Evolutionary conservation across 257 asterid genomes (phyloP).

Genomic region (Misopates orontium): DNA sequence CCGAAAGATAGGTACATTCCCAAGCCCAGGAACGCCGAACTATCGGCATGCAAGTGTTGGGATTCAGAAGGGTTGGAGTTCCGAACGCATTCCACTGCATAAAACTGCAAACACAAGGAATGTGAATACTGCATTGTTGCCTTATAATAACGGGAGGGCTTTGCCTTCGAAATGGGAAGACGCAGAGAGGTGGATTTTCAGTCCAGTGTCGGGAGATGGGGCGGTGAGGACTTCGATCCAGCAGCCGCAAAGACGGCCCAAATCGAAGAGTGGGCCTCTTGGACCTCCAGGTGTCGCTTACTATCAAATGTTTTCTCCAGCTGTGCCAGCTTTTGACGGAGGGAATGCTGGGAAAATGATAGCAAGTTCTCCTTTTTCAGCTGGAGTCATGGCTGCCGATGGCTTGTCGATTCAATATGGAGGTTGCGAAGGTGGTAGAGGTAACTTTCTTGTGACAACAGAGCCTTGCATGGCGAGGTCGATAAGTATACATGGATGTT

Average conservation of each 20-base stretch:
- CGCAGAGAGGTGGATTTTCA: constrained; percentile 98
- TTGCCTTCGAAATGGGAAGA: constrained; percentile 99
- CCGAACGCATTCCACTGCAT: constrained; percentile 81
- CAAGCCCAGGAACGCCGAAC: constrained; percentile 91
- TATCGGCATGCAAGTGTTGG: constrained; percentile 63
- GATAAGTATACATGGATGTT: constrained; percentile 82
- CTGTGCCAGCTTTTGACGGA: constrained; percentile 50
- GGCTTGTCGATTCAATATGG: constrained; percentile 53
- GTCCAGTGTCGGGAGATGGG: constrained; percentile 81
- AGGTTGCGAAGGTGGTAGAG: constrained; percentile 45
- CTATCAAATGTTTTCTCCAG: constrained; percentile 80
- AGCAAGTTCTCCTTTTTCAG: constrained; percentile 66
- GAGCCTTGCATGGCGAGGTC: constrained; percentile 93
- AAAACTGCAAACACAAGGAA: constrained; percentile 47
- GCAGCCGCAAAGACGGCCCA: constrained; percentile 76
- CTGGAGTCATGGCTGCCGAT: constrained; percentile 62
- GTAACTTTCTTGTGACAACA: constrained; percentile 39
- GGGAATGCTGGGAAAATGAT: constrained; percentile 43
- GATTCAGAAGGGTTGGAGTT: constrained; percentile 91
- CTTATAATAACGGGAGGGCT: constrained; percentile 64
- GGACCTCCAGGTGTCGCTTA: constrained; percentile 86
- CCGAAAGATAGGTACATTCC: constrained; percentile 54
- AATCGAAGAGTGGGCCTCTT: constrained; percentile 95
- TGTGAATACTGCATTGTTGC: constrained; percentile 50
- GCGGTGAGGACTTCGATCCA: constrained; percentile 51